Evolutionary conservation across 2,329 filamentous ascomycete species (phyloP).

Genomic region (Penicillium thymicola): DNA sequence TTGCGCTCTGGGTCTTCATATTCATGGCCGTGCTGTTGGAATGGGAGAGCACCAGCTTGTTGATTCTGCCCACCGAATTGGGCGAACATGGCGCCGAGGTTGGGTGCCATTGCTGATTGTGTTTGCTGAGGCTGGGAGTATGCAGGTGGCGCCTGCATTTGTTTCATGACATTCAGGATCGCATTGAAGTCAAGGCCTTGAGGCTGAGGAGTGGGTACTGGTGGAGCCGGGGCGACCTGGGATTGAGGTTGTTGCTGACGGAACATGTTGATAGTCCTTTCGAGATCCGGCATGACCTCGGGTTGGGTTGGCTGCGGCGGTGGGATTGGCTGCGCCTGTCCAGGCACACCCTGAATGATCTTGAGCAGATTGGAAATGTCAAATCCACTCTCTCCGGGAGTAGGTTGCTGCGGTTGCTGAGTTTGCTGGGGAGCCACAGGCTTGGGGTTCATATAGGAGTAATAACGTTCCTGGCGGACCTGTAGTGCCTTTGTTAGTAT

Average conservation of each 20-base stretch:
- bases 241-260: conserved; percentile 12
- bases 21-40: conserved; percentile 13
- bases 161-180: conserved; percentile 41
- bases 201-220: conserved; percentile 22
- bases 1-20: conserved; percentile 45
- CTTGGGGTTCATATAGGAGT: conserved; percentile 35
- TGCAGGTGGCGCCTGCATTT: conserved; percentile 31
- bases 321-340: conserved; percentile 29
- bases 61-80: conserved; percentile 31
- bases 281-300: conserved; percentile 26
- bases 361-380: conserved; percentile 44
- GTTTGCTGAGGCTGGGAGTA: conserved; percentile 26
- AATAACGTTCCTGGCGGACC: conserved; percentile 44
- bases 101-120: conserved; percentile 31
- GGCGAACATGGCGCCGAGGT: conserved; percentile 35
- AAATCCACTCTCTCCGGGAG: conserved; percentile 22
- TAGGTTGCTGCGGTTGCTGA: conserved; percentile 23
- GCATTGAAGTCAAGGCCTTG: conserved; percentile 38
- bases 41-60: conserved; percentile 14
- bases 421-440: conserved; percentile 23
- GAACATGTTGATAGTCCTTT: conserved; percentile 10
- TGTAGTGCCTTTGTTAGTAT: conserved; percentile 21
- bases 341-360: conserved; percentile 36
- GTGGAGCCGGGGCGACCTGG: conserved; percentile 23
- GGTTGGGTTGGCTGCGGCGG: conserved; percentile 29